A percentile compares a stretch with the other conserved stretches of the same genome.
phyloP scores from a whole-genome alignment of 192 early-diverging fungal species.

The Gigaspora rosea region DNA sequence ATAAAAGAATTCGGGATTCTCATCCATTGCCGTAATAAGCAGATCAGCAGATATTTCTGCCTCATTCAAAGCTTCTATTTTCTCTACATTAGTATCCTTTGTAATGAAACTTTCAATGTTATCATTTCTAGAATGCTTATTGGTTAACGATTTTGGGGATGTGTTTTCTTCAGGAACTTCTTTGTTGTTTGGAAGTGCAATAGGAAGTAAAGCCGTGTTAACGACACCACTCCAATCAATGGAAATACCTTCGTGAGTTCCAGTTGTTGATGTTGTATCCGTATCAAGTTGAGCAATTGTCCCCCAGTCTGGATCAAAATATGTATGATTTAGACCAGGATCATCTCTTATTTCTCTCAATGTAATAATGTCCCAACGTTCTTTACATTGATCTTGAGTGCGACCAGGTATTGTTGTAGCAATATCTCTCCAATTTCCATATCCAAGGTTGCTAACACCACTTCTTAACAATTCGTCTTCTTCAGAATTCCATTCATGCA shows the following conservation, averaged over 20 bases:
- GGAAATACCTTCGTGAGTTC: background rate
- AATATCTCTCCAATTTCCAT: conserved; percentile 11
- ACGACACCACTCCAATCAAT: conserved; percentile 13
- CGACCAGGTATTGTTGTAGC: conserved; percentile 2
- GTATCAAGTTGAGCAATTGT: background rate
- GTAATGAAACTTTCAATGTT: background rate
- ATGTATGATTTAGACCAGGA: background rate
- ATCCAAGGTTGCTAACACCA: conserved; percentile 6
- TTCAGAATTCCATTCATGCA: background rate
- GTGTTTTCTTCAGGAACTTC: background rate
- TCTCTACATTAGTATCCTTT: background rate
- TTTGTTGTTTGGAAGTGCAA: background rate
- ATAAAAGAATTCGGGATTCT: conserved; percentile 14
- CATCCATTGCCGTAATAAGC: conserved; percentile 2
- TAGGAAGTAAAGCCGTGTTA: conserved; percentile 4
- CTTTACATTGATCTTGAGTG: conserved; percentile 9
- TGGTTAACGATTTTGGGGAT: background rate
- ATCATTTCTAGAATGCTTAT: background rate
- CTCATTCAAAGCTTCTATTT: background rate
- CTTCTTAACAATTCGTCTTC: conserved; percentile 16
- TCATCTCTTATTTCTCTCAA: conserved; percentile 10
- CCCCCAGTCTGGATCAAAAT: conserved; percentile 17
- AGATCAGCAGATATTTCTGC: conserved; percentile 7
- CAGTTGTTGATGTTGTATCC: background rate
- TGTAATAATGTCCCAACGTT: conserved; percentile 14